Conservation (phyloP, 768 basidiomycete genomes). For the Sarcodon sp. region DNA sequence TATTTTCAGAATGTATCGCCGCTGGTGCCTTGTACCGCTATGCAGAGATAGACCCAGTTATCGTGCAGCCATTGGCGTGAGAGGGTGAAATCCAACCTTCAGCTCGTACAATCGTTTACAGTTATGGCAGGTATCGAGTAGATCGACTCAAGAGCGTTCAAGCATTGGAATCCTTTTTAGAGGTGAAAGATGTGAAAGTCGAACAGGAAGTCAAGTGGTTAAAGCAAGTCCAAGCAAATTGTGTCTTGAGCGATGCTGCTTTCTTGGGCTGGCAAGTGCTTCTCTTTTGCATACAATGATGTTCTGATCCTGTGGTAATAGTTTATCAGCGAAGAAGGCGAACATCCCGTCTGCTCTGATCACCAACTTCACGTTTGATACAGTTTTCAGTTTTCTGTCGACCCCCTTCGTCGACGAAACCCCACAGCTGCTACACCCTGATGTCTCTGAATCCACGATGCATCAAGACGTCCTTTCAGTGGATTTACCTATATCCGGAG, state of each 20-base stretch:
- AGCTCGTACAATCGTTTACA: conserved; percentile 3
- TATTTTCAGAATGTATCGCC: conserved; percentile 53
- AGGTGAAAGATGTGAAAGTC: conserved; percentile 38
- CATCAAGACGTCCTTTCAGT: neutral
- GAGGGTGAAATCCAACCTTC: conserved; percentile 11
- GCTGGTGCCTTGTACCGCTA: conserved; percentile 55
- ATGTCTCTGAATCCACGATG: conserved; percentile 6
- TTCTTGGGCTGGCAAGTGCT: conserved; percentile 59
- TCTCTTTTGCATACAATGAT: neutral
- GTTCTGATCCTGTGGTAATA: conserved; percentile 10
- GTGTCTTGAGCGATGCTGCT: conserved; percentile 66
- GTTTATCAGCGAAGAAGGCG: conserved; percentile 51
- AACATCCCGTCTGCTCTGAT: conserved; percentile 60
- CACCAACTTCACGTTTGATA: conserved; percentile 80
- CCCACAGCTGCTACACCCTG: neutral
- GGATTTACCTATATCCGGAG: conserved; percentile 41
- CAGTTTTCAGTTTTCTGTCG: conserved; percentile 67
- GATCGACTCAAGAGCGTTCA: conserved; percentile 60
- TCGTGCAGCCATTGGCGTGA: conserved; percentile 71
- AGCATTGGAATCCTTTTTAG: conserved; percentile 45
- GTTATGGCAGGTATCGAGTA: conserved; percentile 43
- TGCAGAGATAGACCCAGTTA: conserved; percentile 68
- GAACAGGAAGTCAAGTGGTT: conserved; percentile 50
- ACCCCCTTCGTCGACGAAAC: conserved; percentile 35
- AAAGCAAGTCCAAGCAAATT: conserved; percentile 30